phyloP scores from a whole-genome alignment of 2,329 filamentous ascomycete species.

The Calonectria multiphialidica region DNA sequence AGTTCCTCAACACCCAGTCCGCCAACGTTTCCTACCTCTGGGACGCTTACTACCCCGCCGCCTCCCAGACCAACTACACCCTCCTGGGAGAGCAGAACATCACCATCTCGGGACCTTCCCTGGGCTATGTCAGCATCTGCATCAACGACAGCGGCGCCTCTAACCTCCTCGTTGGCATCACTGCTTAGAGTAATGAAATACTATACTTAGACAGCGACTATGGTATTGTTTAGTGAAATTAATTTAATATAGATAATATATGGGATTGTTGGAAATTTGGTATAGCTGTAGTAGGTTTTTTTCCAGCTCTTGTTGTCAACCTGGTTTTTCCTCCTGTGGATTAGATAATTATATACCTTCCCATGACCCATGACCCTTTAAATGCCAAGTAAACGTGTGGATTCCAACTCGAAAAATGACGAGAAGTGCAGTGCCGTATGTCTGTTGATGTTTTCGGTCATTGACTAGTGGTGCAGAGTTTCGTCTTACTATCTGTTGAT shows the following conservation, averaged over 20 bases:
- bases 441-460: too few species aligned
- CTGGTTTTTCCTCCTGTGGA: neutral
- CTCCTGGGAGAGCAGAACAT: constrained; percentile 4
- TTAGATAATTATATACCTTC: neutral
- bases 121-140: constrained; percentile 6
- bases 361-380: neutral
- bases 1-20: constrained; percentile 8
- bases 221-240: neutral
- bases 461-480: too few species aligned
- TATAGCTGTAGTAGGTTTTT: neutral
- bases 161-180: neutral
- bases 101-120: neutral
- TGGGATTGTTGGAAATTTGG: neutral
- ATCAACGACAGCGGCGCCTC: constrained; percentile 6
- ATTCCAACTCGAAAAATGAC: too few species aligned
- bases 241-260: neutral
- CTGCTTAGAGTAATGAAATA: neutral
- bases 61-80: constrained; percentile 1
- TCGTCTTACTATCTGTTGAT: too few species aligned
- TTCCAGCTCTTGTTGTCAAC: neutral
- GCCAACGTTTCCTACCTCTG: constrained; percentile 5
- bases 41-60: constrained; percentile 1
- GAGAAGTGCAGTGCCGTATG: too few species aligned
- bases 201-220: neutral
- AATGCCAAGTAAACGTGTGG: too few species aligned